Conservation (phyloP, 2,329 filamentous ascomycete genomes). For the Colletotrichum sp. region DNA sequence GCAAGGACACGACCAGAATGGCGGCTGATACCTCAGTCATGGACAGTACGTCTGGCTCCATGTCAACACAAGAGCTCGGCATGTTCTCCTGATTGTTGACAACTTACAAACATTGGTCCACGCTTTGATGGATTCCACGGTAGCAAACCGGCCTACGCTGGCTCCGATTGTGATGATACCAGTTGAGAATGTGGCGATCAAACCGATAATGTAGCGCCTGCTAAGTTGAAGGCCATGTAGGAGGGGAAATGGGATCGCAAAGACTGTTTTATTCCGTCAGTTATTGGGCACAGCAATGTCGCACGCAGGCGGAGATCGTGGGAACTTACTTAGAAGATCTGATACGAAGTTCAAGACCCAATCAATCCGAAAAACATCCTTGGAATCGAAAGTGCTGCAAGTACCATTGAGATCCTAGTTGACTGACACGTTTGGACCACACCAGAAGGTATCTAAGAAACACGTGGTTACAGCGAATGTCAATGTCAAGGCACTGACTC, state of each 20-base stretch:
- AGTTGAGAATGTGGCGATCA: slow-evolving; percentile 22
- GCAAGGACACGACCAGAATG: slow-evolving; percentile 25
- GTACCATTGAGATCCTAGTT: slow-evolving; percentile 29
- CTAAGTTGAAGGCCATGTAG: slow-evolving; percentile 22
- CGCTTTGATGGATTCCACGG: slow-evolving; percentile 21
- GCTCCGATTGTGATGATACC: slow-evolving; percentile 25
- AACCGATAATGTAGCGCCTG: slow-evolving; percentile 24
- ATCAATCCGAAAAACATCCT: slow-evolving; percentile 29
- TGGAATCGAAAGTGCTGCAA: slow-evolving; percentile 30
- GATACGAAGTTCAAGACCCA: slow-evolving; percentile 31
- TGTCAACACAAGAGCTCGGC: not conserved
- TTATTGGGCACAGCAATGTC: rapidly evolving
- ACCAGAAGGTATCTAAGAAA: slow-evolving; percentile 34
- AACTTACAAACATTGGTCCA: slow-evolving; percentile 27
- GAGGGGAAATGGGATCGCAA: slow-evolving; percentile 25
- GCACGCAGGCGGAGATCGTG: not conserved
- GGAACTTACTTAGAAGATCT: slow-evolving; percentile 24
- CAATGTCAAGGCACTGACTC: slow-evolving; percentile 23
- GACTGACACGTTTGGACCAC: slow-evolving; percentile 28
- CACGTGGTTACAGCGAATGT: slow-evolving; percentile 27
- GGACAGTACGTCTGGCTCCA: slow-evolving; percentile 20
- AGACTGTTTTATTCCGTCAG: slow-evolving; percentile 12
- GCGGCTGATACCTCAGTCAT: slow-evolving; percentile 25
- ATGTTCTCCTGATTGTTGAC: not conserved
- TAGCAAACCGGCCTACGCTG: slow-evolving; percentile 25